A percentile compares a stretch with the other conserved stretches of the same genome.
Evolutionary conservation across 2,329 filamentous ascomycete genomes (phyloP).

Genomic region (Cladosporium sp.): DNA sequence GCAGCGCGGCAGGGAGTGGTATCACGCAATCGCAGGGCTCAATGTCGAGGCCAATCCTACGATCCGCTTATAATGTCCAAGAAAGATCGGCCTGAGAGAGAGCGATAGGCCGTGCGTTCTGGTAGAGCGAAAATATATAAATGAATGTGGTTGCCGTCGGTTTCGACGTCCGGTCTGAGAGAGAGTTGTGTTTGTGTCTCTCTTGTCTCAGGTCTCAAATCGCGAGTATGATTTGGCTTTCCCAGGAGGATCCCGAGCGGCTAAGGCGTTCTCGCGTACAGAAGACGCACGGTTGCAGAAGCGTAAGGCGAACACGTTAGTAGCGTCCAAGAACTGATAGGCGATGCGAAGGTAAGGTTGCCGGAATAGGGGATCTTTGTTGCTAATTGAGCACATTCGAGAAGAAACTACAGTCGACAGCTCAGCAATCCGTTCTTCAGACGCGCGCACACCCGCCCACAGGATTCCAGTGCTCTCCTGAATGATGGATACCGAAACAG

Average conservation of each 20-base stretch:
- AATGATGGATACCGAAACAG: neutral
- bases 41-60: constrained; percentile 10
- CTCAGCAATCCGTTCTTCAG: neutral
- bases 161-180: neutral
- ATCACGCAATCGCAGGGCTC: constrained; percentile 18
- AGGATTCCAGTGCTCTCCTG: neutral
- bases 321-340: neutral
- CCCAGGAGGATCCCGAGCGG: constrained; percentile 3
- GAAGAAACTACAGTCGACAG: neutral
- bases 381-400: neutral
- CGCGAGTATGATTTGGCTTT: neutral
- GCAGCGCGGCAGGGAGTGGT: neutral
- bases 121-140: neutral
- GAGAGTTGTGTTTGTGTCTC: neutral
- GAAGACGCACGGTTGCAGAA: constrained; percentile 11
- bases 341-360: constrained; percentile 3
- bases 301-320: neutral
- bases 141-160: neutral
- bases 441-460: neutral
- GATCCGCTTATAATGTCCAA: constrained; percentile 5
- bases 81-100: constrained; percentile 6
- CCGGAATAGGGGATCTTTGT: neutral
- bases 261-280: constrained; percentile 14
- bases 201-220: neutral
- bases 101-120: constrained; percentile 8